Evolutionary conservation across 768 basidiomycete species (phyloP).

Genomic region (Boletus vinaceobasis): DNA sequence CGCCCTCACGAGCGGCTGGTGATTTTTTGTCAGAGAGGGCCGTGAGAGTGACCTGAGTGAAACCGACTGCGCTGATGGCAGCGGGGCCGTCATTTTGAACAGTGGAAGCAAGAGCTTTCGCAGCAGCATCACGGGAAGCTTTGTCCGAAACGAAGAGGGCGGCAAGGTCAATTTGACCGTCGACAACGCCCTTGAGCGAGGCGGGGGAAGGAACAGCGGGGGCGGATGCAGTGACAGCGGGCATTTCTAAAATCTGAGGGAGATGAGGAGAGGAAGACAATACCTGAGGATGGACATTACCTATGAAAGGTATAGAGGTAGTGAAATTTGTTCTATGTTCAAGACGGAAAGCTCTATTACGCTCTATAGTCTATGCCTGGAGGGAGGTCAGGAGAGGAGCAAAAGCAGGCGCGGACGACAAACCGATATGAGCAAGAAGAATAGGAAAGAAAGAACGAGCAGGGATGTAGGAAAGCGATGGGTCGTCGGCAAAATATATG

Average conservation of each 20-base stretch:
- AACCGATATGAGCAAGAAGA: constrained; percentile 33
- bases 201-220: constrained; percentile 57
- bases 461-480: constrained; percentile 27
- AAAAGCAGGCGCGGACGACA: background rate
- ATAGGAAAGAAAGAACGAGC: constrained; percentile 28
- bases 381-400: constrained; percentile 3
- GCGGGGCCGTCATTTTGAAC: constrained; percentile 83
- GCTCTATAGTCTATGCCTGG: constrained; percentile 43
- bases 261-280: background rate
- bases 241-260: constrained; percentile 64
- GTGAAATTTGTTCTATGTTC: constrained; percentile 34
- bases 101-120: constrained; percentile 62
- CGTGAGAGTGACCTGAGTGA: constrained; percentile 72
- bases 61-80: constrained; percentile 65
- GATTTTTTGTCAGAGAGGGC: constrained; percentile 96
- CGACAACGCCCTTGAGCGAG: constrained; percentile 68
- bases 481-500: constrained; percentile 11
- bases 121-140: constrained; percentile 70
- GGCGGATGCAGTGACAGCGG: constrained; percentile 69
- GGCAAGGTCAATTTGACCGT: constrained; percentile 66
- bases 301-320: constrained; percentile 37
- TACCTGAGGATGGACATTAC: constrained; percentile 32
- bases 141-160: constrained; percentile 85
- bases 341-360: constrained; percentile 57
- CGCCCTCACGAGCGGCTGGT: constrained; percentile 86